Conservation (phyloP, 345 rosid genomes). For the Diplotaxis tenuifolia region DNA sequence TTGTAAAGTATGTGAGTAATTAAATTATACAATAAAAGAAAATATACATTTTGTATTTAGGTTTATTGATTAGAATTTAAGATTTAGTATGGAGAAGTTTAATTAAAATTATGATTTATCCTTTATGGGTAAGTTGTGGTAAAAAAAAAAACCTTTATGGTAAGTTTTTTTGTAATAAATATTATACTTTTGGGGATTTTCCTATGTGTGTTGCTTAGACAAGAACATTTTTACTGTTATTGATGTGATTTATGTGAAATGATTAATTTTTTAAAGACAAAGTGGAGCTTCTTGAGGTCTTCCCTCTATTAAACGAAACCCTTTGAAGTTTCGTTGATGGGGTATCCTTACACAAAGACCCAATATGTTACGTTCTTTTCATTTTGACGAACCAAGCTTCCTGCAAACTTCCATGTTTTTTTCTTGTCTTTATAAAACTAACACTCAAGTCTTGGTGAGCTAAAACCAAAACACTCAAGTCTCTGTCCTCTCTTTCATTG, state of each 20-base stretch:
- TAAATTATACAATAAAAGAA: background rate
- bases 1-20: background rate
- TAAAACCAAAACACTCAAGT: background rate
- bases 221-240: background rate
- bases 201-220: background rate
- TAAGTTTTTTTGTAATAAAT: background rate
- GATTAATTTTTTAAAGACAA: background rate
- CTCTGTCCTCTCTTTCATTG: background rate
- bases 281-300: background rate
- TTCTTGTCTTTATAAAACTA: slow-evolving; percentile 2
- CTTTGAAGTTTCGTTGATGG: slow-evolving; percentile 16
- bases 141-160: too few species aligned
- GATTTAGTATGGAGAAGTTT: background rate
- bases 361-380: background rate
- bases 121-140: too few species aligned
- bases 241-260: background rate
- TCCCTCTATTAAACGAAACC: background rate
- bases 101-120: background rate
- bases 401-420: background rate
- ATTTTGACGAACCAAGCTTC: background rate
- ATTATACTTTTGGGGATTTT: background rate
- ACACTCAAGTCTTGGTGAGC: background rate
- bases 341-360: background rate
- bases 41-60: background rate
- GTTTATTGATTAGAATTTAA: background rate